Conservation (phyloP, 2,329 filamentous ascomycete genomes). For the Pseudocercospora cruenta region DNA sequence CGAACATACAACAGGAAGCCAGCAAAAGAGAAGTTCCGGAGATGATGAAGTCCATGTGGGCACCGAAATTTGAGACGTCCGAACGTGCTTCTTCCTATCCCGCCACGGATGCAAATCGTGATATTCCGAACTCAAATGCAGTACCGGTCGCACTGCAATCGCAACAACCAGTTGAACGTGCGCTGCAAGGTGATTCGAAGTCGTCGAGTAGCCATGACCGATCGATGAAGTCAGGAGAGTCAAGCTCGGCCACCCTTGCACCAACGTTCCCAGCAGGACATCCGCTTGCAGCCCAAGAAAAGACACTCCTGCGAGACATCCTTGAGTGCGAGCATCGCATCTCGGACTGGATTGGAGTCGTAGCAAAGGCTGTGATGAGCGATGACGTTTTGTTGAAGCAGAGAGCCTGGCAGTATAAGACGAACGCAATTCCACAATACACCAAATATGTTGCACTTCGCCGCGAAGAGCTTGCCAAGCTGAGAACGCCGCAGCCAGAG, state of each 20-base stretch:
- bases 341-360: neutral
- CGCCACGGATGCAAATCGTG: neutral
- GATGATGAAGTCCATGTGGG: neutral
- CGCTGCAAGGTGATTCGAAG: neutral
- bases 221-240: neutral
- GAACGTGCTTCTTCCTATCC: neutral
- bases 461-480: neutral
- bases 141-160: neutral
- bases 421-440: neutral
- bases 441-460: neutral
- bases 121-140: neutral
- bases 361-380: neutral
- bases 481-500: neutral
- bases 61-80: neutral
- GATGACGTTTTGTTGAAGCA: neutral
- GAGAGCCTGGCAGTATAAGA: conserved; percentile 1
- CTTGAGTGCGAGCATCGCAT: neutral
- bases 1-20: neutral
- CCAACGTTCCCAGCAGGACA: neutral
- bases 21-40: neutral
- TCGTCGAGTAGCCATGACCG: neutral
- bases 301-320: neutral
- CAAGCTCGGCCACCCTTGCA: neutral
- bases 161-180: neutral
- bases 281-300: neutral